Evolutionary conservation across 257 asterid species (phyloP), one percentile per base, ranked within the genome.

Genomic region (Nicotiana tomentosiformis): DNA sequence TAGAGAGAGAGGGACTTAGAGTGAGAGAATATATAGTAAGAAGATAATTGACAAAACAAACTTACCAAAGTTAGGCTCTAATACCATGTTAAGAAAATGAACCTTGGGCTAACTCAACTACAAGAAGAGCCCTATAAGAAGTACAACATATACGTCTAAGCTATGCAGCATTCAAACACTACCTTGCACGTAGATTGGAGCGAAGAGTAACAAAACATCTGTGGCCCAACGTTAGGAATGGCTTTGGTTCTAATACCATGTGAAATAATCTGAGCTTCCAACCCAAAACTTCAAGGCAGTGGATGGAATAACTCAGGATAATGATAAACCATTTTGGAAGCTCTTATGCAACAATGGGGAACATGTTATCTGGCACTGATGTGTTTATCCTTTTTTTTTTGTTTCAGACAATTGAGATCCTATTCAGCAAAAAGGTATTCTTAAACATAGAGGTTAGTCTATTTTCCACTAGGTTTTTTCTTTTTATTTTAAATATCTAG

Each of bases 391-490:
- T 72, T 18, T 14, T 12, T 77, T 77, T 84, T 89, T 58, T 87
- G 3, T 89, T 87, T 78, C 98, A 96, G 99, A 96, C 99, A 43
- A 88, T 93, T 17, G 98, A 94, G 91, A 94, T 92, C 83, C 98
- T 96, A 62, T 90, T 94, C 93, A 93, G 98, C 91, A 90, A 90
- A 86, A 92, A 86, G 92, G 53, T 91, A 66, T 87, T 96, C 87
- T 83, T 96, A 87, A 83, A 87, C 89, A 87, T 92, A 96, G 94
- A 93, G 99, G 99, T 95, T 72, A 91, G 96, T 91, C 65, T 37
- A 62, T 53, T 33, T 86, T 85, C 81, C 53, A 58, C 35, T 37
- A 49, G 57, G 4, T 66, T 18, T 61, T 57, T 70, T 4, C 61
- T 53, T 61, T 17, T 12, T 16, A 70, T 79, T 43, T 43, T 43